Evolutionary conservation across 495 filamentous ascomycete species (phyloP), one percentile per base, ranked within the genome.

Genomic region (Apodospora peruviana): DNA sequence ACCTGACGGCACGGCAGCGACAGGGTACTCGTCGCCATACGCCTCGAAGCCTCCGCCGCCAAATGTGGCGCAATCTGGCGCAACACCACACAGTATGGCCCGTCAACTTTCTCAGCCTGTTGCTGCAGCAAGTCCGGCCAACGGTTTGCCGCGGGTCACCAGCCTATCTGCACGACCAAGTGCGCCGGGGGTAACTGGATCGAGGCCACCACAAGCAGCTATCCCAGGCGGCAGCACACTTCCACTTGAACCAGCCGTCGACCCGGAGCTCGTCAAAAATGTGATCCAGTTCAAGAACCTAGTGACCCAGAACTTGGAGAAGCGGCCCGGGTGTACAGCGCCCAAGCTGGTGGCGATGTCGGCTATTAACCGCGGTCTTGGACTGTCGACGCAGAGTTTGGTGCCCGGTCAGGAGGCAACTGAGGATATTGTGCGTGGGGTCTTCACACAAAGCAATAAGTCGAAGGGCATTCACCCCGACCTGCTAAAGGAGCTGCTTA

Each of bases 11-110:
- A n/a, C 58, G 21, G 66, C 67, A 44, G 51, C 62, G 40, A 60
- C 64, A 24, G 59, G 69, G 3, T 74, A 74, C 45, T 67, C 64
- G 34, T 73, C 73, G 5, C 71, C 73, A 8, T 73, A 76, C 45
- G 59, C 65, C 32, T 60, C 69, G 40, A 62, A 61, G 20, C 59
- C 70, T 5, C 59, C 64, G 11, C 57, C 59, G 18, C 19, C 51
- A 7, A 19, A 2, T 22, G 23, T 38, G 18, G 38, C 49, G 12
- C 60, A 59, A 29, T 25, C 53, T 24, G 52, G 48, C 17, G 48
- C 38, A 14, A 43, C 45, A 8, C 54, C 51, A 4, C 56, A 57
- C 34, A 46, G 50, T 29, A 45, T 52, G 37, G 42, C 52, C 34
- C 44, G 48, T 11, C 63, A 56, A 34, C 49, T 44, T 22, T 18